phyloP scores from a whole-genome alignment of 257 asterid species.

The Nicotiana knightiana region DNA sequence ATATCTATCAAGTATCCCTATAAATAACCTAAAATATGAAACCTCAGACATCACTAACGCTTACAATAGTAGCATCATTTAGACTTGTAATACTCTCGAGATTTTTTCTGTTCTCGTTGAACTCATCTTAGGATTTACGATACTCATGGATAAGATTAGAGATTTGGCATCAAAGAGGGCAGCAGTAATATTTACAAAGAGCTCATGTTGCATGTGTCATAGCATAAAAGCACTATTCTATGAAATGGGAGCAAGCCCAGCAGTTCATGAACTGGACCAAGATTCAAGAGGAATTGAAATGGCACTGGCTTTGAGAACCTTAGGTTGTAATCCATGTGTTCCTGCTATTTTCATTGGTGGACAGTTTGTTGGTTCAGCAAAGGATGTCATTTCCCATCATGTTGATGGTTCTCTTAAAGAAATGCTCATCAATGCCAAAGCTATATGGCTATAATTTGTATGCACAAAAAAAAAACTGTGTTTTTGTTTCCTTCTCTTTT shows the following conservation, averaged over 20 bases:
- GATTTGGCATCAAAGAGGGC: constrained; percentile 70
- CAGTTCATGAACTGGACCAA: constrained; percentile 62
- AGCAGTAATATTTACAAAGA: constrained; percentile 73
- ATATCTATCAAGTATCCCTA: constrained; percentile 40
- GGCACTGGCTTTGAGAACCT: constrained; percentile 48
- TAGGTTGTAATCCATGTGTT: constrained; percentile 68
- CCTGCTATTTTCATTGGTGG: constrained; percentile 83
- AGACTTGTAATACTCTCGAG: neutral
- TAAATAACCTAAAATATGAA: constrained; percentile 33
- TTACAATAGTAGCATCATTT: neutral
- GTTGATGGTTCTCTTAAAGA: constrained; percentile 69
- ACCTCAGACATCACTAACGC: constrained; percentile 20
- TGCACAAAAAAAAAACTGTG: neutral
- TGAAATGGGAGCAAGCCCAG: constrained; percentile 76
- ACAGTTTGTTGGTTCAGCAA: constrained; percentile 55
- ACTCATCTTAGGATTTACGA: neutral
- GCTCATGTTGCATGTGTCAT: constrained; percentile 89
- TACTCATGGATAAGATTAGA: constrained; percentile 44
- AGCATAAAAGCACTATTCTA: constrained; percentile 71
- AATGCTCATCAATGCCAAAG: constrained; percentile 57
- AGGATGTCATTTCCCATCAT: constrained; percentile 58
- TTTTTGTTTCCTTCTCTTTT: neutral
- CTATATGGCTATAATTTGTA: constrained; percentile 54
- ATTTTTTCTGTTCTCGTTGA: neutral
- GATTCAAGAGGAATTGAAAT: constrained; percentile 52